A percentile compares a stretch with the other conserved stretches of the same genome.
phyloP scores from a whole-genome alignment of 2,329 filamentous ascomycete genomes.

The Apiospora saccharicola region DNA sequence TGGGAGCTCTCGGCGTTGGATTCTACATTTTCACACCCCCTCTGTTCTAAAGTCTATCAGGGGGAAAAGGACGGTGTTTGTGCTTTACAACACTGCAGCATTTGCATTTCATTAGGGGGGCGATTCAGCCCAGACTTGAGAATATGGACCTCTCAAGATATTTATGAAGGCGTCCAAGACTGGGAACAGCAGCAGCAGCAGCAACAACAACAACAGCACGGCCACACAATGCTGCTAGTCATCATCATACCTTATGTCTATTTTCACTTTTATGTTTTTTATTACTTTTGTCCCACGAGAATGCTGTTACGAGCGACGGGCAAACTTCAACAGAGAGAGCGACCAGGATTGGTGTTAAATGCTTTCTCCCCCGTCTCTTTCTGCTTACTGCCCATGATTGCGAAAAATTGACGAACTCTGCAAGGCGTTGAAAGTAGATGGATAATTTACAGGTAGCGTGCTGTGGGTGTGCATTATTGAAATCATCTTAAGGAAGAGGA shows the following conservation, averaged over 20 bases:
- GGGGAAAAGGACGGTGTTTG: background rate
- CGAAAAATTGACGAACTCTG: background rate
- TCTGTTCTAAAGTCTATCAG: background rate
- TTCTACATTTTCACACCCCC: slow-evolving; percentile 26
- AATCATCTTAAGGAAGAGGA: background rate
- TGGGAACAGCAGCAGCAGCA: slow-evolving; percentile 10
- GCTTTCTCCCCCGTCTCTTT: background rate
- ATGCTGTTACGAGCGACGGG: slow-evolving; percentile 2
- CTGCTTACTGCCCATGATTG: background rate
- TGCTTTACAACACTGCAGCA: slow-evolving; percentile 24
- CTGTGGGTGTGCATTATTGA: background rate
- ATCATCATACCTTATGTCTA: slow-evolving; percentile 15
- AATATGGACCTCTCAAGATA: background rate
- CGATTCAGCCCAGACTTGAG: background rate
- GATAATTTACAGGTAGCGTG: no score
- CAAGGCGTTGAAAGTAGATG: slow-evolving; percentile 11
- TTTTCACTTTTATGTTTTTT: background rate
- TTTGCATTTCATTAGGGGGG: slow-evolving; percentile 10
- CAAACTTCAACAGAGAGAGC: background rate
- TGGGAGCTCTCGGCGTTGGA: slow-evolving; percentile 44
- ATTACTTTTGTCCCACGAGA: background rate
- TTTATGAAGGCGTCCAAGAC: slow-evolving; percentile 20
- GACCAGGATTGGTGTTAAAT: background rate
- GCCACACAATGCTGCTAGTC: slow-evolving; percentile 23
- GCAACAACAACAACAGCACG: slow-evolving; percentile 23